Evolutionary conservation across 108 stramenopile species (phyloP).

Genomic region (Tribonema minus): DNA sequence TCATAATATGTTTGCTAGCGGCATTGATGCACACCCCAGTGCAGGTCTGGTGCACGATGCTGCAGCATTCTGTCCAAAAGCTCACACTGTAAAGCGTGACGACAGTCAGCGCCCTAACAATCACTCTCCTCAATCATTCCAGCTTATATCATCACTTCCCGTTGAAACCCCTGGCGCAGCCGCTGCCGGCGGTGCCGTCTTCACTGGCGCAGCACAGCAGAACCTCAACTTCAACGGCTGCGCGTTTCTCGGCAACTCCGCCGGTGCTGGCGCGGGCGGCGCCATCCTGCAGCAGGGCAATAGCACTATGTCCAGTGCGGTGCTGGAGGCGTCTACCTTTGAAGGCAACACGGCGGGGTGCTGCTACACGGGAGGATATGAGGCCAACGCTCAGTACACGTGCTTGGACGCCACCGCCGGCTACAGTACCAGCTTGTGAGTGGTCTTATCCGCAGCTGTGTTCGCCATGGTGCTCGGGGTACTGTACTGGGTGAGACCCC

Average conservation of each 20-base stretch:
- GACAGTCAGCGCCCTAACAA: too few relatives aligned
- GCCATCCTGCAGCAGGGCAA: neutral
- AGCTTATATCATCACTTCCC: too few relatives aligned
- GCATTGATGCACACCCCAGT: too few relatives aligned
- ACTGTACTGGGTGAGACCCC: too few relatives aligned
- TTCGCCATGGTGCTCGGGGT: too few relatives aligned
- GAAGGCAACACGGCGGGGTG: neutral
- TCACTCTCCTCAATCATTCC: too few relatives aligned
- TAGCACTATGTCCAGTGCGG: neutral
- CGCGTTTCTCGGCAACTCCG: neutral
- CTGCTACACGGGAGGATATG: neutral
- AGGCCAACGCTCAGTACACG: neutral
- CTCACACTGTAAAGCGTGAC: too few relatives aligned
- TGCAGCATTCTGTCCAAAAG: too few relatives aligned
- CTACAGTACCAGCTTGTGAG: neutral
- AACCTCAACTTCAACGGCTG: neutral
- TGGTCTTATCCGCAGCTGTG: neutral
- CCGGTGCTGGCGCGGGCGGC: neutral
- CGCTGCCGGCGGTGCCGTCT: neutral
- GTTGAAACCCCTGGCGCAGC: too few relatives aligned
- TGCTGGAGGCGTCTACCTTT: neutral
- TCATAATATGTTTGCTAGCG: too few relatives aligned
- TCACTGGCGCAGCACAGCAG: neutral
- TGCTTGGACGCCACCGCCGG: neutral
- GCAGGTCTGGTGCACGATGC: too few relatives aligned